Base-by-base conservation (phyloP, 139 green algal species). In the Chlorella sp. region DNA sequence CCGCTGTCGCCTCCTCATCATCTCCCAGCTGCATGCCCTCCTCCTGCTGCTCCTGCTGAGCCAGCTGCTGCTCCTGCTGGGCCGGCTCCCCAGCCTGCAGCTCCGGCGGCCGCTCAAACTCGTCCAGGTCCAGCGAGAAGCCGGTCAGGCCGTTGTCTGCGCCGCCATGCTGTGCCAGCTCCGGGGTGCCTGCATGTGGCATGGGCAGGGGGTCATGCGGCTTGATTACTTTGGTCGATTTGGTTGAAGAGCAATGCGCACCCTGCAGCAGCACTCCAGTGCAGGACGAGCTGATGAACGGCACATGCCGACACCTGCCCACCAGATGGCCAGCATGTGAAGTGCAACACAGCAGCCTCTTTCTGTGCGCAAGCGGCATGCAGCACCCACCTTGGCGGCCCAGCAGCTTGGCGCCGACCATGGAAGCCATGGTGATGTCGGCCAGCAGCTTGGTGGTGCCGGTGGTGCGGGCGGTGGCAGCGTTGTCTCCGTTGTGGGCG, bases 401-500 rank as follows among this genome's bases (percentile, higher is more conserved):
- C 81, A 73, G 70, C 36, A 81, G 55, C 70, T 80, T 80, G 18
- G 39, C 56, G 32, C 86, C 86, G 16, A 82, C 65, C 30, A 76
- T 41, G 44, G 86, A 90, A 0, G 86, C 86, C 86, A 87, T 92
- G 62, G 89, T 93, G 26, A 86, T 86, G 55, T 95, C 90, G 36
- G 89, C 91, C 71, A 95, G 90, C 86, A 95, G 87, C 85, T 89
- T 88, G 13, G 85, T 89, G 18, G 91, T 94, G 83, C 85, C 85
- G 68, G 70, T 79, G n/a, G 81, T 89, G 62, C 47, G 39, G 51
- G 32, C 67, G 6, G 80, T 67, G 38, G 51, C 51, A 21, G 51
- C 51, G 21, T 60, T 60, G 51, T 60, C 51, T 9, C 51, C 51
- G 51, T 60, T 60, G 51, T 60, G 51, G 51, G 11, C 51, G 51